Base-by-base conservation (phyloP, 2,329 filamentous ascomycete species). In the Emydomyces testavorans region DNA sequence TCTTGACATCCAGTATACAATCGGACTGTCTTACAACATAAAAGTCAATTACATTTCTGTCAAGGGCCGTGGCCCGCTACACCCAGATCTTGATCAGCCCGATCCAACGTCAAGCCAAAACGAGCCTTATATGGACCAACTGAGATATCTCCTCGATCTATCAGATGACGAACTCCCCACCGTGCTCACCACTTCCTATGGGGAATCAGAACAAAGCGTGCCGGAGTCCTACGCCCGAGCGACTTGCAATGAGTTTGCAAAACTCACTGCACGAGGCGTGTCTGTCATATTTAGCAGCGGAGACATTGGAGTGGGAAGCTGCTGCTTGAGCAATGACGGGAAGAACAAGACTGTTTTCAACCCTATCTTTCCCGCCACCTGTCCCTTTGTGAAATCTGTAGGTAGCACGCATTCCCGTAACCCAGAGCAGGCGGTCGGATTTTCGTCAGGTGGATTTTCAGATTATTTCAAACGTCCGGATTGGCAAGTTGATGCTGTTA, bases 161-260 rank as follows among this genome's bases (percentile, higher is more conserved):
- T 62, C 69, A 1, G 71, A 77, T 50, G 60, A 68, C 2, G 60
- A 75, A 15, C 67, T 85, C 0, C 82, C 83, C 0, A 72, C 76
- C 2, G 76, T 83, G n/a, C 70, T 86, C 34, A 75, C 73, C 31
- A 82, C 79, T 13, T 85, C 80, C 0, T 86, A 85, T 58, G 80
- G 79, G 20, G 80, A 83, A 54, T 71, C 80, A 37, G 82, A 86
- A 61, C 77, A 72, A 60, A 74, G 71, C 2, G 68, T 85, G 0
- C 79, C 80, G 0, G 63, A 65, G 18, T 65, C 70, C 2, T 84
- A 84, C 58, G 74, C 78, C 6, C 68, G 75, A 56, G 71, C 75
- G 49, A 73, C 78, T 20, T 84, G 83, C 63, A 72, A 72, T 28
- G 67, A 78, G 32, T 79, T 82, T 51, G 77, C 75, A 5, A 77